A percentile compares a stretch with the other conserved stretches of the same genome.
These are phyloP conservation scores for Parmelia sp. DNA, from an alignment of 495 filamentous ascomycete species.

Conservation along the genomic window DNA sequence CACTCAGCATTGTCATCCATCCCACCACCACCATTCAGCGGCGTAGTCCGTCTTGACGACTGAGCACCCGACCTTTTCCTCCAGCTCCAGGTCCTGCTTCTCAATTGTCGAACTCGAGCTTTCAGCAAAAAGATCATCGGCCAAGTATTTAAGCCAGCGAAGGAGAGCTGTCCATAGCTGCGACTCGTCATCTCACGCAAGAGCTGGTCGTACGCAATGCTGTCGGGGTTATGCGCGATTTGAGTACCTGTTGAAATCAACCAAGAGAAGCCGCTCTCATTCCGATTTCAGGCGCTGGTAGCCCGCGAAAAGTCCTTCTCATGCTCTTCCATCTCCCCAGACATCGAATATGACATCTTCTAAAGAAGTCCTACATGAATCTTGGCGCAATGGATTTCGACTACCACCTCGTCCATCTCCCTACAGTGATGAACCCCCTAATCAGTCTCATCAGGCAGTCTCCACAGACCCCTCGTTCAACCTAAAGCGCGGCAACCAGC, in stretches of 20 bases:
- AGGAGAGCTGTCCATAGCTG: neutral
- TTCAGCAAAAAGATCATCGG: neutral
- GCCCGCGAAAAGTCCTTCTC: neutral
- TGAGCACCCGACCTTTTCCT: neutral
- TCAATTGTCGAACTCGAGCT: neutral
- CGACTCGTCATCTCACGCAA: neutral
- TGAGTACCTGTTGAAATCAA: neutral
- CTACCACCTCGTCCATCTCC: neutral
- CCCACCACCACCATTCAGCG: constrained; percentile 3
- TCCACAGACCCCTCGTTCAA: neutral
- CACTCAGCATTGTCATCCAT: neutral
- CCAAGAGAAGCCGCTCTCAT: neutral
- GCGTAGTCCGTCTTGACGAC: neutral
- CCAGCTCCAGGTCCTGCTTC: neutral
- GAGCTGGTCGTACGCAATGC: neutral
- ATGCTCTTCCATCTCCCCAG: neutral
- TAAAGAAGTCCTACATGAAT: neutral
- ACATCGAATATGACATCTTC: neutral
- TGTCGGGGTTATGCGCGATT: neutral
- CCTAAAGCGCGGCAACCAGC: neutral
- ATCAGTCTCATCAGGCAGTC: neutral
- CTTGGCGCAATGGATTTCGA: neutral
- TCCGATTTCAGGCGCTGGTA: neutral
- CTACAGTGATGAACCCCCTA: neutral
- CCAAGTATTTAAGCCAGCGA: neutral